Conservation (phyloP, 306 rosid genomes). For the Fragaria nilgerrensis region DNA sequence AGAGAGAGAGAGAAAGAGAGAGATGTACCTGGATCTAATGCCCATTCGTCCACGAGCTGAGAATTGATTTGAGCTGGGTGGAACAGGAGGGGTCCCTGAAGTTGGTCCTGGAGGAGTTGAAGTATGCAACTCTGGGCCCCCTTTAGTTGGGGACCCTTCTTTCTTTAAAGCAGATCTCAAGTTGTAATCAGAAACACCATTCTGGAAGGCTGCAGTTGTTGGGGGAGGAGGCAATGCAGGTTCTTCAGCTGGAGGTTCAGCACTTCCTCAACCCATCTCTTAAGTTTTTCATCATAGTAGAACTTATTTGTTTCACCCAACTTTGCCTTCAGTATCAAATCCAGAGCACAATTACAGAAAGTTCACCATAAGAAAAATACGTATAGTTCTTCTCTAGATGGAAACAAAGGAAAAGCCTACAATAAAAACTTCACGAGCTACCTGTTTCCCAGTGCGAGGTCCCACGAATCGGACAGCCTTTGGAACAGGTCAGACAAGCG, state of each 20-base stretch:
- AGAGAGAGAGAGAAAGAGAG: constrained; percentile 6
- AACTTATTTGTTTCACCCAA: constrained; percentile 85
- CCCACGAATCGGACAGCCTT: constrained; percentile 64
- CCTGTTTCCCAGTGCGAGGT: constrained; percentile 79
- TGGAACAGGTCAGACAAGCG: constrained; percentile 51
- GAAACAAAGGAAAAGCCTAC: neutral
- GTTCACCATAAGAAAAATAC: constrained; percentile 23
- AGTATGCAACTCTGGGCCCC: constrained; percentile 35
- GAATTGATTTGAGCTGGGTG: constrained; percentile 75
- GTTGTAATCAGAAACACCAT: constrained; percentile 67
- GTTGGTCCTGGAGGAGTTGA: constrained; percentile 42
- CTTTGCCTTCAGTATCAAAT: constrained; percentile 59
- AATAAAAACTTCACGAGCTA: constrained; percentile 25
- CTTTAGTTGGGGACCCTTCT: constrained; percentile 47
- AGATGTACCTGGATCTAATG: constrained; percentile 69
- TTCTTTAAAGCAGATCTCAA: constrained; percentile 62
- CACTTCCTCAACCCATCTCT: constrained; percentile 94
- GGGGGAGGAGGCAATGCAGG: constrained; percentile 79
- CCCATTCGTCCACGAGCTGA: constrained; percentile 75
- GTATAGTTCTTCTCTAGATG: neutral
- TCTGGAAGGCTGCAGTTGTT: constrained; percentile 60
- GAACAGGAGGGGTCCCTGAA: constrained; percentile 76
- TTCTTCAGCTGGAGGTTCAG: constrained; percentile 70
- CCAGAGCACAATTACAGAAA: constrained; percentile 24
- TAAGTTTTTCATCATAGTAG: constrained; percentile 83